Evolutionary conservation across 129 eudicot genomes (phyloP).

Genomic region (Silybum marianum): DNA sequence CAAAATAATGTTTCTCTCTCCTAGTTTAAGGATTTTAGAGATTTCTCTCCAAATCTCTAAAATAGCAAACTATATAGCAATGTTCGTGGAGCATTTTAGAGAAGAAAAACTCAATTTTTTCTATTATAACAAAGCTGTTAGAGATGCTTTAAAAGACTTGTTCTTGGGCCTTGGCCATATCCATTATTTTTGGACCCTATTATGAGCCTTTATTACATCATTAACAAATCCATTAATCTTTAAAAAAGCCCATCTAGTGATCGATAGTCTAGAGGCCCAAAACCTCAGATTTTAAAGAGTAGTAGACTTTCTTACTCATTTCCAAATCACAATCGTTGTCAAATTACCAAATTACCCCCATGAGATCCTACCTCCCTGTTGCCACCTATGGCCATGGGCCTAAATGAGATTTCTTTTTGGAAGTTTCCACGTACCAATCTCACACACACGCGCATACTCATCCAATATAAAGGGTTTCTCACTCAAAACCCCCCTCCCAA

Average conservation of each 20-base stretch:
- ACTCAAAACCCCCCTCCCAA: background rate
- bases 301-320: background rate
- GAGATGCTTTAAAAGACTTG: no score
- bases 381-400: conserved; percentile 36
- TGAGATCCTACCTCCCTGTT: conserved; percentile 9
- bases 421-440: conserved; percentile 31
- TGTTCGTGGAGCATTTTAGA: no score
- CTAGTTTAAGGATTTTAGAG: no score
- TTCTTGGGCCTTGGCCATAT: background rate
- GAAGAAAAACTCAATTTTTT: no score
- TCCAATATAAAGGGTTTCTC: conserved; percentile 16
- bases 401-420: conserved; percentile 32
- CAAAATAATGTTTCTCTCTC: no score
- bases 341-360: conserved; percentile 27
- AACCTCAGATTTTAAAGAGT: background rate
- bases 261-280: background rate
- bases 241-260: conserved; percentile 1
- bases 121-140: no score
- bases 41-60: no score
- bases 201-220: background rate
- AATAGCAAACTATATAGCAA: no score
- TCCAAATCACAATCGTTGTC: conserved; percentile 6
- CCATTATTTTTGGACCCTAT: background rate
- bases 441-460: conserved; percentile 28
- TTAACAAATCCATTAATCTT: background rate